A percentile compares a stretch with the other conserved stretches of the same genome.
Evolutionary conservation across 176 grass and related monocot species (phyloP).

Genomic region (Aegilops speltoides): DNA sequence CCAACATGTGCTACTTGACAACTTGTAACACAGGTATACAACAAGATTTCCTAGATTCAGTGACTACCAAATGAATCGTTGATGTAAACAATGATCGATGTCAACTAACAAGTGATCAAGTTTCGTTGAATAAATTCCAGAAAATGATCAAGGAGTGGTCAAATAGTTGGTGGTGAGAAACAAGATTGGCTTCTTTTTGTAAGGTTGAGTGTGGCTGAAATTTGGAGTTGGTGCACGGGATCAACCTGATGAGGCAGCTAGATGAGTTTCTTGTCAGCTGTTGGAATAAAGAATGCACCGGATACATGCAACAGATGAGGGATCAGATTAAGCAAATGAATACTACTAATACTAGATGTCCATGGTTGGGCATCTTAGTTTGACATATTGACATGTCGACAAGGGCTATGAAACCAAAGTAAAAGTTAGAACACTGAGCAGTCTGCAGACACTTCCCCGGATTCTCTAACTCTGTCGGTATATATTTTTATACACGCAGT

Average conservation of each 20-base stretch:
- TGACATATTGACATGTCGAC: constrained; percentile 18
- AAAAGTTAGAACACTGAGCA: neutral
- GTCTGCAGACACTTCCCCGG: constrained; percentile 15
- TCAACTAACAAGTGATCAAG: neutral
- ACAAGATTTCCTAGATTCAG: neutral
- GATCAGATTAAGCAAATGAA: neutral
- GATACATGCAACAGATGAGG: neutral
- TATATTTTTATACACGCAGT: neutral
- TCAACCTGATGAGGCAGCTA: neutral
- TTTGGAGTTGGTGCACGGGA: neutral
- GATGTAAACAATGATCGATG: neutral
- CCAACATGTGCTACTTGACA: constrained; percentile 2
- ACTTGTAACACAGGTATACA: neutral
- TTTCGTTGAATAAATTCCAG: neutral
- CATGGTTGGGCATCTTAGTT: neutral
- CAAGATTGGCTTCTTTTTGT: neutral
- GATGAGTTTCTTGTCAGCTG: neutral
- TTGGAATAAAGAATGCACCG: neutral
- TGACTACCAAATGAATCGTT: neutral
- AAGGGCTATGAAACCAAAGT: neutral
- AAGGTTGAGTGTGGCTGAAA: neutral
- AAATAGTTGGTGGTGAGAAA: neutral
- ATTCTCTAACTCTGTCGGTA: constrained; percentile 12
- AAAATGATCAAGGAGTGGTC: neutral
- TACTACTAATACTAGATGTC: neutral